These are phyloP conservation scores for Ophiosphaerella narmari DNA, from an alignment of 2,329 filamentous ascomycete species.

Conservation along the genomic window DNA sequence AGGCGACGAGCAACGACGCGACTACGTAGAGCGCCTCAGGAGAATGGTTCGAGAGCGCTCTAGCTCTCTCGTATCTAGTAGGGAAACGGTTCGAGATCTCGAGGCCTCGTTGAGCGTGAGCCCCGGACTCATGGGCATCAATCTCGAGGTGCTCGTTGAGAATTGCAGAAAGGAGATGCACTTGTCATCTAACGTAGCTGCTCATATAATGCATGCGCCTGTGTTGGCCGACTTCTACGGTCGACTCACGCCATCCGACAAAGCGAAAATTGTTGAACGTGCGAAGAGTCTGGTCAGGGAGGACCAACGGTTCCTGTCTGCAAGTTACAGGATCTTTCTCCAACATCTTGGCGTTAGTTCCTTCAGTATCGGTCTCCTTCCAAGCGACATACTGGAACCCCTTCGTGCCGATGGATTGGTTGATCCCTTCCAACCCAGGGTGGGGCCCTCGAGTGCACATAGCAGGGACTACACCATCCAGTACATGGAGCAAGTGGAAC, in stretches of 20 bases:
- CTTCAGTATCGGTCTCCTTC: slow-evolving; percentile 19
- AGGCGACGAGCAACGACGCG: slow-evolving; percentile 20
- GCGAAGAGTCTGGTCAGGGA: slow-evolving; percentile 20
- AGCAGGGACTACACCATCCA: slow-evolving; percentile 6
- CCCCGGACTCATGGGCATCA: slow-evolving; percentile 20
- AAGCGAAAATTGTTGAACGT: slow-evolving; percentile 17
- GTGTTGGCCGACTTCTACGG: slow-evolving; percentile 30
- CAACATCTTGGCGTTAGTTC: slow-evolving; percentile 19
- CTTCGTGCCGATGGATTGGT: slow-evolving; percentile 27
- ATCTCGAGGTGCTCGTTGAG: slow-evolving; percentile 8
- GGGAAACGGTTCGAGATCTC: slow-evolving; percentile 6
- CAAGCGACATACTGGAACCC: slow-evolving; percentile 30
- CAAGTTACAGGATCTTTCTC: slow-evolving; percentile 15
- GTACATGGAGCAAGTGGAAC: slow-evolving; percentile 26
- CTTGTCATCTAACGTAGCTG: neutral
- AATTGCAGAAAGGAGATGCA: slow-evolving; percentile 11
- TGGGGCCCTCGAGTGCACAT: neutral
- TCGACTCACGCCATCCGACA: slow-evolving; percentile 15
- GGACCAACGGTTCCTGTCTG: slow-evolving; percentile 14
- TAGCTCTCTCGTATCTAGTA: slow-evolving; percentile 2
- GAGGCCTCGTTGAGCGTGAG: slow-evolving; percentile 12
- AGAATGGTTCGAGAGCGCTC: slow-evolving; percentile 14
- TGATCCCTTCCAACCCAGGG: slow-evolving; percentile 12
- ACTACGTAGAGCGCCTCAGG: slow-evolving; percentile 22
- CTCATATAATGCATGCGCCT: slow-evolving; percentile 1